Conservation (phyloP, 208 protist genomes). For the Jaenimonas drosophilae region DNA sequence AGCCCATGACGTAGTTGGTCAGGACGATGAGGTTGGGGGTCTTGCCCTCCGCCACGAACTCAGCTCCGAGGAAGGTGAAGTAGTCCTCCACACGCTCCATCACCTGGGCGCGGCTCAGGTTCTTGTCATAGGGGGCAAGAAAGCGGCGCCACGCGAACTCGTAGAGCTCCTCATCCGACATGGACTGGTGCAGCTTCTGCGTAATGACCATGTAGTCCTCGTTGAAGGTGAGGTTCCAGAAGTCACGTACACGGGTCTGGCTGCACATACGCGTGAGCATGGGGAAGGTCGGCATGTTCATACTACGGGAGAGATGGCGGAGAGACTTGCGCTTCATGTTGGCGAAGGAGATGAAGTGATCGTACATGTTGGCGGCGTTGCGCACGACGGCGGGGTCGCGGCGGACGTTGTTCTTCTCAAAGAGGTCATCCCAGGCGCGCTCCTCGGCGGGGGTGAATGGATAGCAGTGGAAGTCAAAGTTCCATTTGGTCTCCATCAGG, state of each 20-base stretch:
- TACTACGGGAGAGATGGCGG: constrained; percentile 78
- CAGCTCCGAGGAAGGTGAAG: constrained; percentile 73
- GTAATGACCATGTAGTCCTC: constrained; percentile 91
- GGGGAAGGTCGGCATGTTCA: constrained; percentile 86
- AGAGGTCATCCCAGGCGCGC: constrained; percentile 85
- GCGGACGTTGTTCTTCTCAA: constrained; percentile 89
- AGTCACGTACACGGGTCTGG: constrained; percentile 81
- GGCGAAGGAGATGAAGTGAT: constrained; percentile 78
- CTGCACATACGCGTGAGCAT: constrained; percentile 75
- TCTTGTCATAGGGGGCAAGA: constrained; percentile 84
- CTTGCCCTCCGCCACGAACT: constrained; percentile 80
- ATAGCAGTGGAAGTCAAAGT: constrained; percentile 83
- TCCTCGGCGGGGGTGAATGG: constrained; percentile 67
- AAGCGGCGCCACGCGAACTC: constrained; percentile 88
- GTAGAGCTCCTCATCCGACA: constrained; percentile 84
- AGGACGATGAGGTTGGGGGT: constrained; percentile 86
- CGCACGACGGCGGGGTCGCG: constrained; percentile 75
- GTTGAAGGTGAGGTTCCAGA: constrained; percentile 85
- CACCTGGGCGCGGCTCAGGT: constrained; percentile 74
- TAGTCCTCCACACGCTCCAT: constrained; percentile 81
- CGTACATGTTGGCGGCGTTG: constrained; percentile 84
- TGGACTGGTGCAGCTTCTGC: constrained; percentile 74
- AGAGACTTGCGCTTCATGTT: constrained; percentile 78
- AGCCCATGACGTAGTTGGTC: constrained; percentile 82
- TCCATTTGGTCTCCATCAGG: constrained; percentile 85